Evolutionary conservation across 1,139 yeast genomes (phyloP).

Genomic region (Diutina scorzettiae): DNA sequence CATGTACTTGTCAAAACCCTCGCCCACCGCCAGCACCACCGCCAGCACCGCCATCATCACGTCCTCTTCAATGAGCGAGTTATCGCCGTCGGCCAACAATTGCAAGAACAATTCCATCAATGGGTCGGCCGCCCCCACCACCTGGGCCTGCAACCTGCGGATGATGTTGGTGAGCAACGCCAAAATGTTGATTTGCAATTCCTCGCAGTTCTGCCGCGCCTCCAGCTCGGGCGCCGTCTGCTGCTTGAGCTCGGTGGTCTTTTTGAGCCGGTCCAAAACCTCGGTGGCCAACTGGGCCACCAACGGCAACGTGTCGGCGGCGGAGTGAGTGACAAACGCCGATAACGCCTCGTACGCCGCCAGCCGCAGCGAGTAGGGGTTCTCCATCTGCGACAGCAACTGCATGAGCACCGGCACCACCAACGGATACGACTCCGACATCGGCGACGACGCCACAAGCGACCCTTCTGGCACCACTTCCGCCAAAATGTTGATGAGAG

Average conservation of each 20-base stretch:
- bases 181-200: slow-evolving; percentile 75
- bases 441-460: slow-evolving; percentile 30
- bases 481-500: slow-evolving; percentile 68
- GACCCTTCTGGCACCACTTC: slow-evolving; percentile 41
- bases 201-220: slow-evolving; percentile 70
- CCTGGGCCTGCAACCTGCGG: slow-evolving; percentile 65
- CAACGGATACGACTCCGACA: slow-evolving; percentile 62
- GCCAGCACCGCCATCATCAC: slow-evolving; percentile 87
- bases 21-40: slow-evolving; percentile 63
- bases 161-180: slow-evolving; percentile 82
- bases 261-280: slow-evolving; percentile 59
- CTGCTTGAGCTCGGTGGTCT: slow-evolving; percentile 43
- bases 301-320: slow-evolving; percentile 56
- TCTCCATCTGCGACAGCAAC: slow-evolving; percentile 61
- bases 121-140: slow-evolving; percentile 60
- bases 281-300: slow-evolving; percentile 68
- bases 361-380: slow-evolving; percentile 83
- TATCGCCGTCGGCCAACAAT: slow-evolving; percentile 52
- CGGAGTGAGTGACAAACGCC: slow-evolving; percentile 64
- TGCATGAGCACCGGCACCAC: slow-evolving; percentile 61
- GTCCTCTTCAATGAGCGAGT: slow-evolving; percentile 79
- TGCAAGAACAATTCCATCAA: slow-evolving; percentile 77
- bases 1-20: slow-evolving; percentile 61
- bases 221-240: slow-evolving; percentile 46
- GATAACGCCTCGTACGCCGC: slow-evolving; percentile 93